Base-by-base conservation (phyloP, 306 rosid genomes). In the Lathyrus tuberosus region DNA sequence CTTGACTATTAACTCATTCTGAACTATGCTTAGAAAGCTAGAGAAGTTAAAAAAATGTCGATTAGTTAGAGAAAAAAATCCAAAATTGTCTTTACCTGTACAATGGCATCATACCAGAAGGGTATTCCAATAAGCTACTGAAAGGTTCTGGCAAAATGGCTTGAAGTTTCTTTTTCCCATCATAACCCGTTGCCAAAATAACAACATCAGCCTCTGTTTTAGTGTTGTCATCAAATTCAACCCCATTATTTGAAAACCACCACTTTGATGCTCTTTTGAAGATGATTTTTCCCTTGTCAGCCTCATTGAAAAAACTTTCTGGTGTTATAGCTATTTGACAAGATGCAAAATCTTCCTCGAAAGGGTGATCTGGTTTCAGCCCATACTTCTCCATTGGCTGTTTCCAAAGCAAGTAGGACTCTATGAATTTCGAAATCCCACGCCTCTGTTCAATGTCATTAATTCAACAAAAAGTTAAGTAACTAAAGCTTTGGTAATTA, bases 291-390 rank as follows among this genome's bases (percentile, higher is more conserved):
- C 92, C 90, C 71, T 86, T 87, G 6, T 85, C 90, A 53, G 89
- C 92, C 75, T 89, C 90, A 1, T 84, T 2, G 79, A 86, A 89
- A 78, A 89, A 89, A 6, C 77, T 80, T 6, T 87, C 88, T 2
- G 92, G 90, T 75, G 80, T 69, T 26, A 89, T 80, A 14, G 90
- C 87, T 73, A 89, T 89, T 78, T 89, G 92, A 62, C 92, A 89
- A 18, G 92, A 87, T 52, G 96, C 92, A 51, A 76, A 87, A 78
- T 87, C 92, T 60, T 86, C 96, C 81, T 78, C 84, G 60, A 89
- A 89, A 9, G 87, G 81, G 75, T 89, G 96, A 0, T 83, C 87
- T 24, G 96, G 96, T 71, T 66, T 87, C 5, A 89, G 74, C 0
- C 90, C 96, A 38, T 83, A 83, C 79, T 85, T 89, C 56, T 80